Base-by-base conservation (phyloP, 495 filamentous ascomycete genomes). In the Arthonia radiata region DNA sequence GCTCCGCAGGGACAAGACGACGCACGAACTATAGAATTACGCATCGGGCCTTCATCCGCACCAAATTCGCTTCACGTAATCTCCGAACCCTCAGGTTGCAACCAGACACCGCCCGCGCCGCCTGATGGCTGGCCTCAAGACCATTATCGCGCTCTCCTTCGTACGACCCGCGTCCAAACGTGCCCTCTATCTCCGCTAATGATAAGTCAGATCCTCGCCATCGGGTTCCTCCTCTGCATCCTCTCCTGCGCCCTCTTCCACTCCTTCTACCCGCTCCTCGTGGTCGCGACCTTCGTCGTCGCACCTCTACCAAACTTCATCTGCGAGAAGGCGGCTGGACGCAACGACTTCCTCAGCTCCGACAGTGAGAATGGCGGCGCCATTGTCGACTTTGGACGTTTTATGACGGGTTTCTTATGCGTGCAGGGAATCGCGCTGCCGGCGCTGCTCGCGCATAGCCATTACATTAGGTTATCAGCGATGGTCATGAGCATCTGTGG, bases 191-290 rank as follows among this genome's bases (percentile, higher is more conserved):
- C 11, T 9, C 17, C 10, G 4, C 19, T 26, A 18, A 30, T 28
- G 15, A 21, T 5, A 28, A 13, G 12, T 17, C 31, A 82, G 75
- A 64, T 97, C 42, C 78, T 97, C 30, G 89, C 89, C 33, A 86
- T 97, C 46, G 86, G 86, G 41, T 97, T 97, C 63, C 78, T 97
- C 42, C 81, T 97, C 34, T 83, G 94, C 24, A 97, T 97, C 53
- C 76, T 97, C 43, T 92, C 81, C 33, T 86, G 80, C 42, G 86
- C 89, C 17, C 71, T 97, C 28, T 94, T 69, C 59, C 58, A 79
- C 32, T 75, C 78, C 45, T 97, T 89, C 65, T 76, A 82, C 40
- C 76, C 86, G 15, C 59, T 97, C 34, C 61, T 93, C 24, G 86
- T 94, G 30, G 86, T 94, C 27, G 89, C 69, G 37, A 94, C 86